Evolutionary conservation across 2,329 filamentous ascomycete genomes (phyloP), one percentile per base, ranked within the genome.

Genomic region (Aspergillus sclerotialis): DNA sequence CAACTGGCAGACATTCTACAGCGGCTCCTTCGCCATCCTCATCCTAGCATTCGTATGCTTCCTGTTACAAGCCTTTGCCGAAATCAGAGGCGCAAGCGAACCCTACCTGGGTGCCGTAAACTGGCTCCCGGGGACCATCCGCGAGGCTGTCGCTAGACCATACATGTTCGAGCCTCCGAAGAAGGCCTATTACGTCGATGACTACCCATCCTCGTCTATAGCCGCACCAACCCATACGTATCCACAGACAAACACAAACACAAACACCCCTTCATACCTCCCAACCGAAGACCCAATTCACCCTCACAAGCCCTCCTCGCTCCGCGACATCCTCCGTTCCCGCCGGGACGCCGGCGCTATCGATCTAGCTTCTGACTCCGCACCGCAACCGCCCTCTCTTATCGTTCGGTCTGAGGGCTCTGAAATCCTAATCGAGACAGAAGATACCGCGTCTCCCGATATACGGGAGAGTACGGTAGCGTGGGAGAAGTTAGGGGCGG

Each of bases 401-500:
- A 48, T 55, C 21, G 45, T 56, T 13, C 45, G 42, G 7, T 53
- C 46, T 25, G 27, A 39, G 4, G 33, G 32, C 19, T 44, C 45
- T 4, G 48, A 52, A 28, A 47, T 55, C 2, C 27, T 54, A 17
- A 32, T 54, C 25, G 52, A 56, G 23, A 47, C 46, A 4, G 34
- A 36, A 15, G 23, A 19, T 11, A 39, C 40, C 6, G 32, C 32
- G n/a, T 30, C 24, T 3, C 32, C 36, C 14, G 24, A 35, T 4
- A 32, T 17, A 5, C 28, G 42, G 13, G 40, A 49, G 28, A 41
- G 49, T 7, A 31, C 41, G 21, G 46, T 47, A 58, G 66, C 70
- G 35, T 93, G 85, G 84, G 78, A 87, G 37, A 76, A 88, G 39
- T 61, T 94, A 28, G 67, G 68, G 5, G 65, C 72, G 9, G 62